Base-by-base conservation (phyloP, 768 basidiomycete genomes). In the Dictyophora rubrovolvata region DNA sequence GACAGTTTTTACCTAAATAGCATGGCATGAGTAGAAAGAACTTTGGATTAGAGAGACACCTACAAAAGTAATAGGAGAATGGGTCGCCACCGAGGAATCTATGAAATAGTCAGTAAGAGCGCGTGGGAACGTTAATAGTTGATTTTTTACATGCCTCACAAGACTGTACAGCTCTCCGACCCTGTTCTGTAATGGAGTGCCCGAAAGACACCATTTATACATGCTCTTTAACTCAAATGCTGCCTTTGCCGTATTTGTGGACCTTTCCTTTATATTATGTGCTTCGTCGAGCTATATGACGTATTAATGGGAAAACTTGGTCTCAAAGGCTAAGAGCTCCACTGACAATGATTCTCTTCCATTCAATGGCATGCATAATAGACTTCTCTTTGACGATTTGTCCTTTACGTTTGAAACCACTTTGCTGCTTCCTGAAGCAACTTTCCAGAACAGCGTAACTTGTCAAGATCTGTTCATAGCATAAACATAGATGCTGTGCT, bases 121-220 rank as follows among this genome's bases (percentile, higher is more conserved):
- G 28, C 28, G 7, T 28, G 7, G 28, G 23, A 16, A 23, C 10
- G 42, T 56, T 20, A 56, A 22, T 46, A 35, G 18, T 53, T 71
- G 62, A 20, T 65, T 56, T 37, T 63, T 12, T 47, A 20, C 56
- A 42, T 42, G 64, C 62, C 89, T 78, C 49, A 97, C 82, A 47
- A 96, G 79, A 69, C 93, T 96, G 74, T 99, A 99, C 53, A 99
- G 73, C 69, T 99, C 96, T 63, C 96, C 96, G n/a, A 99, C 96
- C 63, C 96, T 86, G 67, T 97, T 97, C 70, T 99, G 95, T 9
- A 99, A 75, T 0, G 95, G 95, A 6, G 95, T 97, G 5, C 94
- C 94, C 34, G 93, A 96, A 28, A 99, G 76, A 72, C 96, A 99
- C 96, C 96, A 99, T 61, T 83, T 84, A 64, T 82, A 91, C 53